Base-by-base conservation (phyloP, 2,329 filamentous ascomycete genomes). In the Fusarium duplospermum region DNA sequence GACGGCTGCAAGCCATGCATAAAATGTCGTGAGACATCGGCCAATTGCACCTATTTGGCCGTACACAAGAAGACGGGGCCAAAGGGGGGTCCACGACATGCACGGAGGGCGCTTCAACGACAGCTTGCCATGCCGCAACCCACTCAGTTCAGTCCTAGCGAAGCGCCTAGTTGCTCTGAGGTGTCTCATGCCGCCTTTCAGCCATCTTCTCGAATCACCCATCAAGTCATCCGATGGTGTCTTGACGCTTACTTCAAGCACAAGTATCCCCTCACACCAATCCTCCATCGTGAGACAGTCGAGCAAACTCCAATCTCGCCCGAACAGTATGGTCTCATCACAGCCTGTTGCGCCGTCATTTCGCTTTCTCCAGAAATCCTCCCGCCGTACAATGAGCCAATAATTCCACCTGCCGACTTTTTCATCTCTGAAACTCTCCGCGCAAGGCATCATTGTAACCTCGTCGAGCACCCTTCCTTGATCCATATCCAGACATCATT, bases 181-280 rank as follows among this genome's bases (percentile, higher is more conserved):
- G 20, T 22, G 40, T 16, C 40, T 45, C 7, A 22, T 45, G 40
- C 40, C 6, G 13, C 13, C 40, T n/a, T 22, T 3, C 38, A 33
- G 24, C 69, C 67, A 14, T 74, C 67, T 1, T 40, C 70, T 16
- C 45, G 35, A 38, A 57, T 78, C 7, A 45, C 67, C 66, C 0
- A 57, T 59, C 2, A 47, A 4, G 59, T 79, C 4, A 64, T 82
- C 18, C 59, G 36, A 42, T 75, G 74, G 54, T 81, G 78, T 20
- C 40, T 82, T 0, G 75, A 81, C 52, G 80, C 76, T 2, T 82
- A 80, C 27, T 81, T 82, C 54, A 76, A 69, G 31, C 80, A 82
- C 60, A 82, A 82, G 60, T 82, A 82, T 20, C 79, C 80, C 0
- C 78, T 82, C 4, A 82, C 80, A 18, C 81, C 81, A 0, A 78